Base-by-base conservation (phyloP, 2,329 filamentous ascomycete genomes). In the Pseudogymnoascus destructans region DNA sequence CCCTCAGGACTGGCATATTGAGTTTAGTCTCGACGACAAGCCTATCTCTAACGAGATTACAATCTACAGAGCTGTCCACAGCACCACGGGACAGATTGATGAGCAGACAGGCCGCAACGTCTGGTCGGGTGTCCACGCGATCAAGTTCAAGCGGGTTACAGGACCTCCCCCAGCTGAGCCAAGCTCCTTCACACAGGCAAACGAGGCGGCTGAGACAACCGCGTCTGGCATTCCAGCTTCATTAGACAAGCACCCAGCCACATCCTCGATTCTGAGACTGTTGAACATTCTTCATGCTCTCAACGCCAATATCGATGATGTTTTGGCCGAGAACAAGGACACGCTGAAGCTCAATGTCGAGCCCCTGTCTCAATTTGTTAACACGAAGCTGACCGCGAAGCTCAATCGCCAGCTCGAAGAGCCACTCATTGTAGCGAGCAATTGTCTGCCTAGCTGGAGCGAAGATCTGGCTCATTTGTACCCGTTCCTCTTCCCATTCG, bases 351-450 rank as follows among this genome's bases (percentile, higher is more conserved):
- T 95, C 25, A 88, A 87, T 55, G 79, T 85, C 1, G 92, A 97
- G 71, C 88, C 92, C 0, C 72, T 95, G 52, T 86, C 91, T 2
- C 91, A 97, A 65, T 98, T 98, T 66, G 93, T 98, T 72, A 98
- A 98, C 69, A 96, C 93, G 0, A 98, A 98, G 71, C 80, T 98
- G 35, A 98, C 93, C 0, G 95, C 93, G 1, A 98, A 98, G 74
- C 80, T 98, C 59, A 98, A 98, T 68, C 85, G 93, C 25, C 95
- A 98, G 70, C 76, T 98, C 10, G 93, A 98, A 69, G 95, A 98
- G 72, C 93, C 93, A 8, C 75, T 98, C 62, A 95, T 98, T 63
- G 93, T 98, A 56, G 93, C 93, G 3, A 97, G 93, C 73, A 95
- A 92, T 68, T 98, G 93, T 69, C 77, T 98, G 35, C 93, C 93